phyloP scores from a whole-genome alignment of 352 stramenopile genomes.

The Saprolegnia diclina region DNA sequence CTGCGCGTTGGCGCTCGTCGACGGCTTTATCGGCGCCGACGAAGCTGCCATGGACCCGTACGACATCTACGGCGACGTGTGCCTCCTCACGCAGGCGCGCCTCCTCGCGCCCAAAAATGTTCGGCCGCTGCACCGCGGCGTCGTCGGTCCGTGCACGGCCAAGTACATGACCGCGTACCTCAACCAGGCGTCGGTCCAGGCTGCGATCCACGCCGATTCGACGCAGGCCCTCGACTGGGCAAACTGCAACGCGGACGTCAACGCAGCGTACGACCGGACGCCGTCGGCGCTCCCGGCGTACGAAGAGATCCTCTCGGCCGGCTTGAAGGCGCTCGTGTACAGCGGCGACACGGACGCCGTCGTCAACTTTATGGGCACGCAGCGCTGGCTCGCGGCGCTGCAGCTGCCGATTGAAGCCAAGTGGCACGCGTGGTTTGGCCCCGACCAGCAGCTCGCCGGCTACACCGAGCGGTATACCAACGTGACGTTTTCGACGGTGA shows the following conservation, averaged over 20 bases:
- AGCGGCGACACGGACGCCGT: slow-evolving; percentile 17
- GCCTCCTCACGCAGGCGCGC: not conserved
- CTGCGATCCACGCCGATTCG: slow-evolving; percentile 47
- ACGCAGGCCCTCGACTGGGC: slow-evolving; percentile 37
- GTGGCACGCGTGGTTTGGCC: slow-evolving; percentile 17
- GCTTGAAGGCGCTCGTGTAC: slow-evolving; percentile 9
- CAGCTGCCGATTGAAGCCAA: not conserved
- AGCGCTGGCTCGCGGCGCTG: slow-evolving; percentile 1
- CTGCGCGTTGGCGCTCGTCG: not conserved
- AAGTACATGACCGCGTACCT: slow-evolving; percentile 35
- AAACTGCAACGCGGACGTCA: slow-evolving; percentile 49
- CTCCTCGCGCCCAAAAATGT: not conserved
- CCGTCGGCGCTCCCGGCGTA: slow-evolving; percentile 57
- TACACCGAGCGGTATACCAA: slow-evolving; percentile 38
- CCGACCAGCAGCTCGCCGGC: slow-evolving; percentile 37
- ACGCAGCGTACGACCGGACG: slow-evolving; percentile 36
- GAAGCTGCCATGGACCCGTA: slow-evolving; percentile 4
- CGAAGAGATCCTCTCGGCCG: slow-evolving; percentile 37
- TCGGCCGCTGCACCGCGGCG: slow-evolving; percentile 4
- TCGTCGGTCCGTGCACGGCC: slow-evolving; percentile 25
- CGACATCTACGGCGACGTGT: slow-evolving; percentile 18
- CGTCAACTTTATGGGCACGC: slow-evolving; percentile 15
- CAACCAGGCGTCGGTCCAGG: slow-evolving; percentile 47
- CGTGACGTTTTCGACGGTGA: slow-evolving; percentile 52
- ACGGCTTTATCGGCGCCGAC: slow-evolving; percentile 29